Evolutionary conservation across 73 alveolate genomes (phyloP).

Genomic region (Uronychia binucleata): DNA sequence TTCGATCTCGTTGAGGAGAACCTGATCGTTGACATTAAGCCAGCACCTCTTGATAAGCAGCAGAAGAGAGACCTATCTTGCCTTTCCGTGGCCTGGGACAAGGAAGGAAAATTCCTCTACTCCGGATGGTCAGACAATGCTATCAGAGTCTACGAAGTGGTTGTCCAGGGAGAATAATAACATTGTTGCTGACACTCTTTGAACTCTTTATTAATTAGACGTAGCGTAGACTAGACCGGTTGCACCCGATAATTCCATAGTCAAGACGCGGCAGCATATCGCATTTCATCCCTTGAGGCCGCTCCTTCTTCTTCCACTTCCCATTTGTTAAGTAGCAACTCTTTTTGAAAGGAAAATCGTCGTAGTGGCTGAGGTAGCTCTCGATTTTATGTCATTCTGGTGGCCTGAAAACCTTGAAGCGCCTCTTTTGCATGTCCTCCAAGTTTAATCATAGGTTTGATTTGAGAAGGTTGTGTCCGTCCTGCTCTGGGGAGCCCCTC

Average conservation of each 20-base stretch:
- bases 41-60: conserved; percentile 49
- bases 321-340: not conserved
- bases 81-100: conserved; percentile 84
- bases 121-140: conserved; percentile 83
- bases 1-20: conserved; percentile 69
- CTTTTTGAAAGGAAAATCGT: not conserved
- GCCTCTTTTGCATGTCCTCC: no score
- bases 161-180: not conserved
- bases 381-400: no score
- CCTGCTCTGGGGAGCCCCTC: no score
- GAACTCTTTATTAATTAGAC: not conserved
- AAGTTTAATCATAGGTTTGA: no score
- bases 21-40: conserved; percentile 59
- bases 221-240: not conserved
- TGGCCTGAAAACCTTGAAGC: no score
- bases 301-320: not conserved
- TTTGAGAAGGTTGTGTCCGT: no score
- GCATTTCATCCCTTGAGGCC: not conserved
- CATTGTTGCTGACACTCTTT: not conserved
- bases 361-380: no score
- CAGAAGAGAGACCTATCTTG: conserved; percentile 56
- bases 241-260: not conserved
- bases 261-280: not conserved
- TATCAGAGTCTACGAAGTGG: conserved; percentile 82
- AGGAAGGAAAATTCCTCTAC: conserved; percentile 76